A percentile compares a stretch with the other conserved stretches of the same genome.
Conservation (phyloP, 2,329 filamentous ascomycete species). For the Beauveria caledonica region DNA sequence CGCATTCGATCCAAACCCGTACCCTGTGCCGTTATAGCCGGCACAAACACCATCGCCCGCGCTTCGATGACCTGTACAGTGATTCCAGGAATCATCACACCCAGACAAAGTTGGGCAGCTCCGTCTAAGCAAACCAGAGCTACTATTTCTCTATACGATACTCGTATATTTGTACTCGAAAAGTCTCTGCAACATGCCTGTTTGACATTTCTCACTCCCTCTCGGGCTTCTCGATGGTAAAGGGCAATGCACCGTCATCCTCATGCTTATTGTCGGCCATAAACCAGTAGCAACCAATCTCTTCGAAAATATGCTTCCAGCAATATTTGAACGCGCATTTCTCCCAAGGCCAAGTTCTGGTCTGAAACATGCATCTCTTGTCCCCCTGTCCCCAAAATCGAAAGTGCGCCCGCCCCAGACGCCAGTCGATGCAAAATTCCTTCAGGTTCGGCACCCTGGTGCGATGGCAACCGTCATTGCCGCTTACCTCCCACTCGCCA, state of each 20-base stretch:
- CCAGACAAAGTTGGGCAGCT: no score
- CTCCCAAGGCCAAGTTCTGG: neutral
- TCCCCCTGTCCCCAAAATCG: constrained; percentile 1
- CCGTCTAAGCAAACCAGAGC: neutral
- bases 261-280: constrained; percentile 1
- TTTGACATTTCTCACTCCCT: neutral
- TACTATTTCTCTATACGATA: neutral
- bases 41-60: neutral
- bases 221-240: neutral
- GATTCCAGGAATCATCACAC: no score
- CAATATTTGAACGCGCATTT: neutral
- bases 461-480: constrained; percentile 10
- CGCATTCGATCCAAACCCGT: neutral
- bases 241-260: constrained; percentile 3
- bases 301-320: neutral
- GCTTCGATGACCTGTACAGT: neutral
- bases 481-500: constrained; percentile 8
- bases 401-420: constrained; percentile 7
- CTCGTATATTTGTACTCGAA: no score
- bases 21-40: neutral
- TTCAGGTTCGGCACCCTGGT: constrained; percentile 11
- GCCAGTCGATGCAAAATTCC: constrained; percentile 12
- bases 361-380: constrained; percentile 11
- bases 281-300: constrained; percentile 1
- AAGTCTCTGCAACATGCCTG: neutral